Percentiles rank a stretch among this genome's conserved stretches.
These are phyloP conservation scores for Laetiporus sulphureus DNA, from an alignment of 1,284 basidiomycete genomes.

Conservation along the genomic window DNA sequence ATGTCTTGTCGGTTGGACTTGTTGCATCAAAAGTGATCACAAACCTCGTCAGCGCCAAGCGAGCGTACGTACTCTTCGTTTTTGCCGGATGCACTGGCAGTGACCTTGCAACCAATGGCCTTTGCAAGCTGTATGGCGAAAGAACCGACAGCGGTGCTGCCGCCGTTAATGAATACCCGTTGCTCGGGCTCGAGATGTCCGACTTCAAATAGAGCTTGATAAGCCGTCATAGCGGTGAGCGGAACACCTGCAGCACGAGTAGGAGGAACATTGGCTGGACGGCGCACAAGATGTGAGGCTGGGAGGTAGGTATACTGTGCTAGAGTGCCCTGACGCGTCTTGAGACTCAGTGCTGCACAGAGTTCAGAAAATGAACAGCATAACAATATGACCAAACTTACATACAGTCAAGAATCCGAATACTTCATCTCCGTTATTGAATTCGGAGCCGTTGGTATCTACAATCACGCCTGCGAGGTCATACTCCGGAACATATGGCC, in stretches of 20 bases:
- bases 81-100: constrained; percentile 21
- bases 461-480: constrained; percentile 60
- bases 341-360: constrained; percentile 3
- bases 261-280: constrained; percentile 13
- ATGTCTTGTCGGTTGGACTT: constrained; percentile 7
- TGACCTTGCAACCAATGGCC: constrained; percentile 20
- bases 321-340: constrained; percentile 13
- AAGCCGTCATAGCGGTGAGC: constrained; percentile 16
- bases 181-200: constrained; percentile 16
- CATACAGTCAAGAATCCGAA: constrained; percentile 43
- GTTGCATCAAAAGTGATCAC: not conserved
- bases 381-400: constrained; percentile 16
- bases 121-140: constrained; percentile 25
- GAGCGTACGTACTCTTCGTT: constrained; percentile 21
- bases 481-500: constrained; percentile 48
- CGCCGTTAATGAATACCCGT: constrained; percentile 20
- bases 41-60: constrained; percentile 23
- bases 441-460: constrained; percentile 43
- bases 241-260: constrained; percentile 15
- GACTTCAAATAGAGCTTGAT: constrained; percentile 13
- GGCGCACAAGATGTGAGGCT: constrained; percentile 8
- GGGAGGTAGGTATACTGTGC: constrained; percentile 15
- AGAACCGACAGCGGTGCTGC: constrained; percentile 17
- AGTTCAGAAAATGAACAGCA: not conserved
- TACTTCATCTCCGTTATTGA: constrained; percentile 50